Evolutionary conservation across 306 rosid genomes (phyloP), one percentile per base, ranked within the genome.

Genomic region (Astragalus membranaceus): DNA sequence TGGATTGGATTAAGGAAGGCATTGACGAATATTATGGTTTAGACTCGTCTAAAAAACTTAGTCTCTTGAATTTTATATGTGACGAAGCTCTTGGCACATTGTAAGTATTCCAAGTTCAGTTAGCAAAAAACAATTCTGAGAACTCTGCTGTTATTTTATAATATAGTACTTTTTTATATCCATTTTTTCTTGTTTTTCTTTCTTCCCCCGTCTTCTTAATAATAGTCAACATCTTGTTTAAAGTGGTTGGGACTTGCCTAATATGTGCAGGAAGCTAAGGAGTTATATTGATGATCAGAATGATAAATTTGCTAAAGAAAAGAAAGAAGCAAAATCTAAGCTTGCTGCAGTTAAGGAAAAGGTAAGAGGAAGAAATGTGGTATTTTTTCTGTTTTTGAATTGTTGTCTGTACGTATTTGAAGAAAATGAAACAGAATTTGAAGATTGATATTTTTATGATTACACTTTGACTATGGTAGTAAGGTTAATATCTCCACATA

Each of bases 221-320:
- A 5, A 1, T 42, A 37, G 49, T 29, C 46, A 53, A 70, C 26
- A 65, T 80, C 44, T 67, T 67, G 70, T 37, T 67, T 73, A 36
- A 35, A 35, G 10, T 67, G 76, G 48, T 82, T 33, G 14, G 47
- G 42, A 47, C 43, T 61, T 73, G 1, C 36, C 43, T 50, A 8
- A 73, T 33, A 15, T 75, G 73, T 67, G 15, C 67, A 83, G 86
- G 60, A 72, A 67, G 37, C n/a, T 83, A 23, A 75, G 86, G 65
- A 41, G 6, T 61, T 79, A 5, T 30, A 14, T 15, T 0, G 72
- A 79, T 60, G 43, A 75, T 61, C 70, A n/a, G n/a, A n/a, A n/a
- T n/a, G n/a, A n/a, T n/a, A n/a, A n/a, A n/a, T n/a, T n/a, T n/a
- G n/a, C n/a, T n/a, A n/a, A n/a, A n/a, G n/a, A n/a, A n/a, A n/a